Evolutionary conservation across 31 red algal species (phyloP).

Genomic region (Asparagopsis taxiformis): DNA sequence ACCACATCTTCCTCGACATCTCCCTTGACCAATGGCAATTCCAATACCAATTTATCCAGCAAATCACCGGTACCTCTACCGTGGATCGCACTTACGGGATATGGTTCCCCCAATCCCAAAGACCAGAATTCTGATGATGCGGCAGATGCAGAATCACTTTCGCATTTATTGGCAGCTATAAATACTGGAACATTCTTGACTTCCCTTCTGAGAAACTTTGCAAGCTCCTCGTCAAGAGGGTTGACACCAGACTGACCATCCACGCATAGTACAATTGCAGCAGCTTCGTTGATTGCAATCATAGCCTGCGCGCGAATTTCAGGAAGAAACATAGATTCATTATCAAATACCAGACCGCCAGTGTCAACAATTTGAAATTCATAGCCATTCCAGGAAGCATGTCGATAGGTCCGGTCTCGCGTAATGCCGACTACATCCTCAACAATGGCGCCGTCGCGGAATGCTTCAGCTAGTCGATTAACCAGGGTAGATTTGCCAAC

Average conservation of each 20-base stretch:
- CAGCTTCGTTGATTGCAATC: constrained; percentile 84
- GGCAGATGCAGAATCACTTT: constrained; percentile 54
- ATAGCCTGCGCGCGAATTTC: constrained; percentile 89
- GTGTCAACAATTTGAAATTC: constrained; percentile 95
- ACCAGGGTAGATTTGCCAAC: constrained; percentile 99
- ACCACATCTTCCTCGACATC: constrained; percentile 55
- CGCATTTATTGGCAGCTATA: constrained; percentile 98
- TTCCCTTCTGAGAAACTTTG: constrained; percentile 67
- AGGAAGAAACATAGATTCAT: constrained; percentile 70
- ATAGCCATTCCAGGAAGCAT: constrained; percentile 56
- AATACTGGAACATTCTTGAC: constrained; percentile 35
- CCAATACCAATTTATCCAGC: constrained; percentile 67
- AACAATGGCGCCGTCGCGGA: constrained; percentile 81
- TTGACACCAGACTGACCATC: constrained; percentile 87
- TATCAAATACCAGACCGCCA: constrained; percentile 93
- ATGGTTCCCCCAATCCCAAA: constrained; percentile 85
- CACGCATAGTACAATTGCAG: constrained; percentile 73
- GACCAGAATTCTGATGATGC: constrained; percentile 88
- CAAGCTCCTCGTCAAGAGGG: constrained; percentile 87
- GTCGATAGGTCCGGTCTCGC: constrained; percentile 93
- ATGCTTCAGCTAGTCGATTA: constrained; percentile 81
- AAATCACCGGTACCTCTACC: constrained; percentile 89
- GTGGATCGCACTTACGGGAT: constrained; percentile 84
- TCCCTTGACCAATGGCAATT: constrained; percentile 42
- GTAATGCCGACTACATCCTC: constrained; percentile 93